Evolutionary conservation across 2,329 filamentous ascomycete genomes (phyloP), one percentile per base, ranked within the genome.

Genomic region (Exophiala alcalophila): DNA sequence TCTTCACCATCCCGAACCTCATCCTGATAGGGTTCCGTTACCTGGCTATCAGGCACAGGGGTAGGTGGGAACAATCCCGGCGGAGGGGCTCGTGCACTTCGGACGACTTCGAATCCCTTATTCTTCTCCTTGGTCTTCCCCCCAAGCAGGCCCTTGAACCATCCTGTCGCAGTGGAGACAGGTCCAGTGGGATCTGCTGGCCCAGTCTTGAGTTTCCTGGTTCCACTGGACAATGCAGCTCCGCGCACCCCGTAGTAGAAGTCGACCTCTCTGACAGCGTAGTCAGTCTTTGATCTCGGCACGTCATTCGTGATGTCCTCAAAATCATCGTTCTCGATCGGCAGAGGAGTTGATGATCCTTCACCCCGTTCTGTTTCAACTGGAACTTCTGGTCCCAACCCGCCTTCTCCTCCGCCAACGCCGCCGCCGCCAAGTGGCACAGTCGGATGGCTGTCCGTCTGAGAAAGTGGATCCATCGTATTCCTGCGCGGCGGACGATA

Each of bases 231-330:
- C 9, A 97, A 69, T 1, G 91, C 88, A 14, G 89, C 87, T 0
- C 92, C 92, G 23, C 92, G 81, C 12, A 94, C 85, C 7, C 89
- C 86, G 58, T 98, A 97, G 66, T 97, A 97, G 58, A 95, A 95
- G 63, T 98, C 92, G 0, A 94, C 88, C 64, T 98, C 92, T 42
- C 92, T 83, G 1, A 91, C 92, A 2, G 90, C 84, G 25, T 57
- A 57, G 60, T 98, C 91, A 1, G 85, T 83, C 44, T 66, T 70
- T 52, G 55, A 63, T 50, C 51, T 50, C 1, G 72, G 68, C 24
- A 77, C 71, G 23, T 74, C 63, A 44, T 67, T 62, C 20, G 64
- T 48, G 30, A 65, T 55, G 49, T 64, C 50, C 30, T 61, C 54
- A 40, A 64, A 60, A n/a, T 56, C 53, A 21, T 57, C 56, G 2